These are phyloP conservation scores for Alternaria brassicae DNA, from an alignment of 2,329 filamentous ascomycete species.

Conservation along the genomic window DNA sequence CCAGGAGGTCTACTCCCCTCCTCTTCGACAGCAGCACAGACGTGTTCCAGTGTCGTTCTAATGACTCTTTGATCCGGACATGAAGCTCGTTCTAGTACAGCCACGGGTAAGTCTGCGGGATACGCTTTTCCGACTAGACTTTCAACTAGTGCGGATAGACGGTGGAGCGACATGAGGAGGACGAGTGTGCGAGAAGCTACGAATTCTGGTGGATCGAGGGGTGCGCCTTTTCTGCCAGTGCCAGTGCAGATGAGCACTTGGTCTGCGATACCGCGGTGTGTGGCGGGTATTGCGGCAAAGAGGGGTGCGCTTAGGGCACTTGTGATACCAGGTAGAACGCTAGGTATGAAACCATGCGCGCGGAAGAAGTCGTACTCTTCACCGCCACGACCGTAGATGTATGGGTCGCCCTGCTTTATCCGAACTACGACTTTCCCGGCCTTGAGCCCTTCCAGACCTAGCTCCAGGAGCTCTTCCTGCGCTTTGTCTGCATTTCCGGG, in stretches of 20 bases:
- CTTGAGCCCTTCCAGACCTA: constrained; percentile 73
- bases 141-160: constrained; percentile 74
- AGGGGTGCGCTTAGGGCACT: constrained; percentile 85
- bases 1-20: constrained; percentile 91
- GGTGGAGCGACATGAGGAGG: constrained; percentile 93
- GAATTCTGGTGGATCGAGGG: constrained; percentile 82
- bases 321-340: constrained; percentile 89
- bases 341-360: constrained; percentile 69
- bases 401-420: constrained; percentile 95
- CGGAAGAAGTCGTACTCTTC: constrained; percentile 91
- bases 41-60: constrained; percentile 79
- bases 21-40: constrained; percentile 82
- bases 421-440: constrained; percentile 82
- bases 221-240: constrained; percentile 86
- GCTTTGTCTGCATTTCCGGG: constrained; percentile 94
- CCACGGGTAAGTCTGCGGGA: constrained; percentile 82
- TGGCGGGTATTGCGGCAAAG: constrained; percentile 86
- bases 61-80: constrained; percentile 95
- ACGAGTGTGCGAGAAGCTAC: constrained; percentile 81
- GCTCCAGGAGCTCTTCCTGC: constrained; percentile 84
- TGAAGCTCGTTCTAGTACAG: constrained; percentile 90
- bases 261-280: constrained; percentile 87
- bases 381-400: constrained; percentile 92
- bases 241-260: constrained; percentile 97
- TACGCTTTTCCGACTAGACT: constrained; percentile 68